A percentile compares a stretch with the other conserved stretches of the same genome.
These are phyloP conservation scores for Neospermospora avenae DNA, from an alignment of 2,329 filamentous ascomycete genomes.

Conservation along the genomic window DNA sequence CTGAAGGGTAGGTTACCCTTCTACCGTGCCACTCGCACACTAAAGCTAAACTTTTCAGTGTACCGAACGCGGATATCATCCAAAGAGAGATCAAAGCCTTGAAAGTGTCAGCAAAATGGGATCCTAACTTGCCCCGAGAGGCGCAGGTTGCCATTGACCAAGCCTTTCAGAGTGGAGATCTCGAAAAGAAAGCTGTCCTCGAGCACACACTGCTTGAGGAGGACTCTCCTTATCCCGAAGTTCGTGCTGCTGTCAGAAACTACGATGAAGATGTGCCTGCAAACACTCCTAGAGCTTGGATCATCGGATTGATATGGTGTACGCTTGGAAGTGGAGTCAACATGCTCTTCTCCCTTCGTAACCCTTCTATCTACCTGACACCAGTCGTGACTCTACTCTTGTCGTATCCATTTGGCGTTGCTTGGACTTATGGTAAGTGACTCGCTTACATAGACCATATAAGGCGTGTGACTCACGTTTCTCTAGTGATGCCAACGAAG, in stretches of 20 bases:
- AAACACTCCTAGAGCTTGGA: conserved; percentile 64
- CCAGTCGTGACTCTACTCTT: conserved; percentile 13
- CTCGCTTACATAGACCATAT: background rate
- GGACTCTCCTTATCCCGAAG: conserved; percentile 34
- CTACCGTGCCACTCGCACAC: background rate
- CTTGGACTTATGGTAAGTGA: conserved; percentile 4
- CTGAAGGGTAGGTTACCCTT: background rate
- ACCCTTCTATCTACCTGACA: conserved; percentile 7
- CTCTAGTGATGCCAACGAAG: conserved; percentile 26
- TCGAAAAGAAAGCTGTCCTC: conserved; percentile 13
- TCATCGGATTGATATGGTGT: conserved; percentile 48
- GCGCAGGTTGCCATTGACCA: conserved; percentile 9
- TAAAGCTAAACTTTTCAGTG: background rate
- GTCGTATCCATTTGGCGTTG: conserved; percentile 41
- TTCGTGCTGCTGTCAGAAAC: conserved; percentile 56
- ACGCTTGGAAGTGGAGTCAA: conserved; percentile 24
- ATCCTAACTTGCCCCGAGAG: conserved; percentile 15
- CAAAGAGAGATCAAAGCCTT: conserved; percentile 6
- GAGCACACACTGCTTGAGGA: conserved; percentile 15
- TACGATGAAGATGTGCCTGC: conserved; percentile 63
- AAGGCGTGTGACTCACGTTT: conserved; percentile 24
- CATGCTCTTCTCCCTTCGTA: conserved; percentile 32
- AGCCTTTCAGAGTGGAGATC: conserved; percentile 3
- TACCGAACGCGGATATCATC: background rate
- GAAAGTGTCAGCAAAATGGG: conserved; percentile 4